phyloP scores from a whole-genome alignment of 2,329 filamentous ascomycete genomes.

The Emergomyces africanus region DNA sequence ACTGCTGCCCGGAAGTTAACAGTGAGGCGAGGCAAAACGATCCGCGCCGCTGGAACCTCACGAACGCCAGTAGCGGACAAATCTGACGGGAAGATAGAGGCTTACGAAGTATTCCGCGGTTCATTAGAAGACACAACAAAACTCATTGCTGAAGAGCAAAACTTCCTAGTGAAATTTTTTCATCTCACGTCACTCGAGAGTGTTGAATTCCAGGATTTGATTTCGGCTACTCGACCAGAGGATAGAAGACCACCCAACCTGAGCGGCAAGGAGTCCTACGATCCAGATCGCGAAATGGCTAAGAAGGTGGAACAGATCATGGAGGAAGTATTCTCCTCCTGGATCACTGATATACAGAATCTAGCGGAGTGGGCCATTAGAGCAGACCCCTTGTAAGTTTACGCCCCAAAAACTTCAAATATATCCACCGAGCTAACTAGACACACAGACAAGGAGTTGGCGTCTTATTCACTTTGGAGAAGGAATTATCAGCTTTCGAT shows the following conservation, averaged over 20 bases:
- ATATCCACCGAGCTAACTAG: constrained; percentile 17
- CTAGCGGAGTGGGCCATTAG: constrained; percentile 74
- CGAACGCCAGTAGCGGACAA: constrained; percentile 41
- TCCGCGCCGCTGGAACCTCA: constrained; percentile 32
- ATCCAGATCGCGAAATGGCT: constrained; percentile 79
- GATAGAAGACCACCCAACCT: constrained; percentile 61
- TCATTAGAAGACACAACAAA: constrained; percentile 71
- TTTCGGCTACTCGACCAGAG: constrained; percentile 52
- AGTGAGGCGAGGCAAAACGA: constrained; percentile 82
- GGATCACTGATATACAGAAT: constrained; percentile 63
- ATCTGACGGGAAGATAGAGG: constrained; percentile 53
- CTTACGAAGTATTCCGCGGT: constrained; percentile 69
- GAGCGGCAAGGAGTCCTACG: constrained; percentile 62
- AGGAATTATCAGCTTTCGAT: constrained; percentile 63
- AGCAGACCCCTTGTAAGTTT: constrained; percentile 65
- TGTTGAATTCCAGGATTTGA: constrained; percentile 70
- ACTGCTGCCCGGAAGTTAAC: constrained; percentile 78
- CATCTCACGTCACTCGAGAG: constrained; percentile 77
- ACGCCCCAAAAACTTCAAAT: neutral
- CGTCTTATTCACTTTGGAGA: constrained; percentile 67
- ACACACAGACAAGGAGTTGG: constrained; percentile 67
- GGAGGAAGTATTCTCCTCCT: constrained; percentile 76
- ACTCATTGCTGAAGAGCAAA: constrained; percentile 84
- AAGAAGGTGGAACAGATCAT: constrained; percentile 73
- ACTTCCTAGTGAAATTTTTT: constrained; percentile 95